Evolutionary conservation across 1,284 basidiomycete genomes (phyloP).

Genomic region (Leccinum angustisporum): DNA sequence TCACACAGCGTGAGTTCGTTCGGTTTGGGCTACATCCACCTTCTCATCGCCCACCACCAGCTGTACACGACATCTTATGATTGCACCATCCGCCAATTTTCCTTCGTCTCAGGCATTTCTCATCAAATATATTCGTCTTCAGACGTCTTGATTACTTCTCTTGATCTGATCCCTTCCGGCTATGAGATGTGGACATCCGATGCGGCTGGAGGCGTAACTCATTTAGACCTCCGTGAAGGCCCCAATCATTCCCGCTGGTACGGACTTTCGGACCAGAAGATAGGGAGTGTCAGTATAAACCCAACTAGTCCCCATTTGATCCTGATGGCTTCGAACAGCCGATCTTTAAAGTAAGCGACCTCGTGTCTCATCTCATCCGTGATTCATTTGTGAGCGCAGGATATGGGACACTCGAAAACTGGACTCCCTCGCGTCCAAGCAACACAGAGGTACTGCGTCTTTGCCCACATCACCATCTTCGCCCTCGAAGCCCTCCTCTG

Average conservation of each 20-base stretch:
- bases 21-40: not conserved
- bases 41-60: slow-evolving; percentile 37
- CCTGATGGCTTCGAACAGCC: slow-evolving; percentile 72
- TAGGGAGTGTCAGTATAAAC: slow-evolving; percentile 75
- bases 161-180: slow-evolving; percentile 65
- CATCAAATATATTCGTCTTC: slow-evolving; percentile 63
- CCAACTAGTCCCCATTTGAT: slow-evolving; percentile 65
- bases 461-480: slow-evolving; percentile 23
- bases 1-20: slow-evolving; percentile 57
- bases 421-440: slow-evolving; percentile 37
- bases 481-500: slow-evolving; percentile 13
- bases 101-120: slow-evolving; percentile 67
- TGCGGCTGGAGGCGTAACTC: slow-evolving; percentile 61
- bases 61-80: slow-evolving; percentile 79
- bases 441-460: slow-evolving; percentile 18
- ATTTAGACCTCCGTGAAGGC: slow-evolving; percentile 68
- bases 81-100: slow-evolving; percentile 68
- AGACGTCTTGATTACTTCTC: slow-evolving; percentile 58
- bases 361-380: not conserved
- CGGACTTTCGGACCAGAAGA: slow-evolving; percentile 65
- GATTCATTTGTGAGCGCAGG: slow-evolving; percentile 38
- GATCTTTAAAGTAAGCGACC: slow-evolving; percentile 56
- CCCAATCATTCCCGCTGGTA: slow-evolving; percentile 59
- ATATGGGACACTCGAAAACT: slow-evolving; percentile 78
- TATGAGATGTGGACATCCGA: slow-evolving; percentile 83